Base-by-base conservation (phyloP, 208 protist genomes). In the Crithidia expoeki region DNA sequence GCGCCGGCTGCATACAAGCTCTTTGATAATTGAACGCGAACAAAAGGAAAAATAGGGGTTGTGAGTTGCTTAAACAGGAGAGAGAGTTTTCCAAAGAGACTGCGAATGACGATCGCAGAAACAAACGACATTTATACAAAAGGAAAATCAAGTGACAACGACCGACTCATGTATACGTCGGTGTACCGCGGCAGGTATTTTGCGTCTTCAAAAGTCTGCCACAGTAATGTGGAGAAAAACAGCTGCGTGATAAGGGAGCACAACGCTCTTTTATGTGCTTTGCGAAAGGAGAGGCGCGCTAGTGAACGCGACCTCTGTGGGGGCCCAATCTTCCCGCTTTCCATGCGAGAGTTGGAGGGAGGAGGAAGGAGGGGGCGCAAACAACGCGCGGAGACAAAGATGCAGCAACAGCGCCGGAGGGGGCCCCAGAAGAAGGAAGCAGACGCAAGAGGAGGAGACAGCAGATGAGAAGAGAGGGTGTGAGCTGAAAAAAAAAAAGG, bases 321-420 rank as follows among this genome's bases (percentile, higher is more conserved):
- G n/a, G n/a, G n/a, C n/a, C n/a, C n/a, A n/a, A n/a, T n/a, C n/a
- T n/a, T n/a, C n/a, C n/a, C n/a, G n/a, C n/a, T n/a, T n/a, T n/a
- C n/a, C n/a, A n/a, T n/a, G n/a, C n/a, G n/a, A n/a, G 64, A 63
- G 66, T 56, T 59, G 50, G 59, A 50, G 36, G 62, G 60, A 38
- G 72, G 38, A 40, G 68, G 2, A 10, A n/a, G 44, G 16, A 49
- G 44, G 16, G 14, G 21, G 44, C 21, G 44, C 44, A 19, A 7
- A 17, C 14, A 7, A 44, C 38, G 7, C 10, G 7, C 7, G 38
- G 38, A 7, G 14, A 44, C 7, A 44, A 14, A 17, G 38, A 14
- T 44, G 38, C 14, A 14, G 38, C n/a, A n/a, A n/a, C n/a, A n/a
- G n/a, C n/a, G n/a, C n/a, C n/a, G n/a, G n/a, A n/a, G n/a, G n/a